Base-by-base conservation (phyloP, 1,139 yeast genomes). In the Debaryomyces robertsiae region DNA sequence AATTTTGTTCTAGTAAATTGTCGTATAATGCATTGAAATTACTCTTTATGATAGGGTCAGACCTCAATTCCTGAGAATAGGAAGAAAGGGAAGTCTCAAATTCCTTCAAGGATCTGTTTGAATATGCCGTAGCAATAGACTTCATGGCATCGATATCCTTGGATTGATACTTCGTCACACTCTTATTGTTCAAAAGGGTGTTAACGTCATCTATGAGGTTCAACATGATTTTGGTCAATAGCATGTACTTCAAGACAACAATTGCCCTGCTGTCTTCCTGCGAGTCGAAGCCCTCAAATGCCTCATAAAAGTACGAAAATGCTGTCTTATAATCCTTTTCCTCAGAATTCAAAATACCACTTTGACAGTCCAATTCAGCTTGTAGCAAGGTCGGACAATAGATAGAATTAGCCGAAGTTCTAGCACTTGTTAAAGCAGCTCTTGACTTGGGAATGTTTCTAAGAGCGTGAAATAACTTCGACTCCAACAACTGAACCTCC, bases 321-420 rank as follows among this genome's bases (percentile, higher is more conserved):
- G 98, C 96, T 5, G 98, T 94, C 60, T 89, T 87, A 69, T 88
- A 94, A 64, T 94, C 99, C 61, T 87, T 87, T 55, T 94, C 98
- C 64, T 94, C 98, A 25, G 98, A 95, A 65, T 93, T 95, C 50
- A 94, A 76, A 43, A 93, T 83, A 50, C 99, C 99, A 61, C 95
- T 84, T 82, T 91, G 93, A 66, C 90, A 79, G 62, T 94, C 98
- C 45, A 94, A 75, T 58, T 90, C 95, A 1, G 98, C 98, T 65
- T 94, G 96, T 54, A 86, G 79, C 39, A 84, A 72, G n/a, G 98
- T 89, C 9, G 98, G 96, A 53, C 96, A 88, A 67, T 91, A 94
- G 43, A 94, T 89, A 29, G 97, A 80, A 62, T 93, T 94, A 11
- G 98, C 98, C 5, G 95, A 85, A 0, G 98, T 94, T 65, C 98